Percentiles rank a stretch among this genome's conserved stretches.
phyloP scores from a whole-genome alignment of 78 protist species.

The Cavenderia fasciculata region DNA sequence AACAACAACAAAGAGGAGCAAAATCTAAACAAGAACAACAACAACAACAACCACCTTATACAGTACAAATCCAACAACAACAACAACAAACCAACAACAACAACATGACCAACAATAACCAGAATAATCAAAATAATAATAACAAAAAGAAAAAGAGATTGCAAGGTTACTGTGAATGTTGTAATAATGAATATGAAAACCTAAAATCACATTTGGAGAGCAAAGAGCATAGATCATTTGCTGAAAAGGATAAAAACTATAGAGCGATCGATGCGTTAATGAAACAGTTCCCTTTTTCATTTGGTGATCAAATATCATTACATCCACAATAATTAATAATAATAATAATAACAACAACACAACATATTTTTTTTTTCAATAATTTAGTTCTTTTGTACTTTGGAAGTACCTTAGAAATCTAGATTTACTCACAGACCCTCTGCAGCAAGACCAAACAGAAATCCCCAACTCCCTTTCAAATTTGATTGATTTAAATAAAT shows the following conservation, averaged over 20 bases:
- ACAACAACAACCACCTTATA: not conserved
- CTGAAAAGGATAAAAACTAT: slow-evolving; percentile 62
- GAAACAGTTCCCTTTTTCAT: not conserved
- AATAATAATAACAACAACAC: no score
- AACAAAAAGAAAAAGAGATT: slow-evolving; percentile 59
- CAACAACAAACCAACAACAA: slow-evolving; percentile 3
- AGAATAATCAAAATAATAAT: slow-evolving; percentile 12
- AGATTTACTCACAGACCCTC: no score
- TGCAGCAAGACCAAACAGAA: no score
- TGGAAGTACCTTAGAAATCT: no score
- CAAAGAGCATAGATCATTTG: slow-evolving; percentile 58
- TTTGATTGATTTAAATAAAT: no score
- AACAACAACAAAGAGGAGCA: no score
- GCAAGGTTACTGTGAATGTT: slow-evolving; percentile 71
- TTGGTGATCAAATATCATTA: no score
- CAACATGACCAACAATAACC: not conserved
- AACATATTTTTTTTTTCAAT: no score
- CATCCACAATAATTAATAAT: no score
- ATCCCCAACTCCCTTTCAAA: no score
- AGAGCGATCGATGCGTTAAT: slow-evolving; percentile 38
- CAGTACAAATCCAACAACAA: not conserved
- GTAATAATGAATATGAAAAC: slow-evolving; percentile 55
- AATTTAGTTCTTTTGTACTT: no score
- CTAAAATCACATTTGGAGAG: slow-evolving; percentile 55
- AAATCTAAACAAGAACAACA: no score